These are phyloP conservation scores for Galerina marginata DNA, from an alignment of 768 basidiomycete genomes.

Conservation along the genomic window DNA sequence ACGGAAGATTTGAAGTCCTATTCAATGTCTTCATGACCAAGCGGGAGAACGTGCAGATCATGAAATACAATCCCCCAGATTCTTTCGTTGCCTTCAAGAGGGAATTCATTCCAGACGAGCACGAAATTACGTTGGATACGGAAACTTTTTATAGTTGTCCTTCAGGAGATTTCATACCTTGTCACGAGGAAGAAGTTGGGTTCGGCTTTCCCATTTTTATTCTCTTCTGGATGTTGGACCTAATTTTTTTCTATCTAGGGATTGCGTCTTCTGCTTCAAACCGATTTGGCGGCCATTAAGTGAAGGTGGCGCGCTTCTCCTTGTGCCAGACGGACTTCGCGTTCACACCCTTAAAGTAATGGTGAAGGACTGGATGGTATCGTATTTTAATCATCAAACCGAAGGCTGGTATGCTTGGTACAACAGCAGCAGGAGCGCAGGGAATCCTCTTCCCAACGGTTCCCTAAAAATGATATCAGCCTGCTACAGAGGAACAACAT, in stretches of 20 bases:
- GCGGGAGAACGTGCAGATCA: not conserved
- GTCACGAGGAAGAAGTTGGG: too few species aligned
- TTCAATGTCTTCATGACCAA: constrained; percentile 8
- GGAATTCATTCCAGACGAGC: not conserved
- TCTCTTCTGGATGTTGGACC: not conserved
- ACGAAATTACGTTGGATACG: not conserved
- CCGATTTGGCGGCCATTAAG: not conserved
- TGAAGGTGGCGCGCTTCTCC: not conserved
- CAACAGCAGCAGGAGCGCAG: not conserved
- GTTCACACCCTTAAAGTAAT: not conserved
- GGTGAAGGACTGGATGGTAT: not conserved
- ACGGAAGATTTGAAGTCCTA: constrained; percentile 3
- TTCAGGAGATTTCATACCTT: too few species aligned
- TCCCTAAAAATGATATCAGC: constrained; percentile 4
- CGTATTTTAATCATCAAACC: constrained; percentile 6
- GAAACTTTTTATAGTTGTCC: not conserved
- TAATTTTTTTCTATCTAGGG: not conserved
- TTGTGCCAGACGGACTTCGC: not conserved
- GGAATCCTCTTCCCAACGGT: not conserved
- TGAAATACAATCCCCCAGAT: constrained; percentile 1
- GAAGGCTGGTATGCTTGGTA: constrained; percentile 5
- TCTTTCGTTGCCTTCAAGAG: not conserved
- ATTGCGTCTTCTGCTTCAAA: not conserved
- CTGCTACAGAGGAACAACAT: constrained; percentile 8
- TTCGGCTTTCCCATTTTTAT: too few species aligned